These are phyloP conservation scores for Sonneratia caseolaris DNA, from an alignment of 345 rosid genomes.

Conservation along the genomic window DNA sequence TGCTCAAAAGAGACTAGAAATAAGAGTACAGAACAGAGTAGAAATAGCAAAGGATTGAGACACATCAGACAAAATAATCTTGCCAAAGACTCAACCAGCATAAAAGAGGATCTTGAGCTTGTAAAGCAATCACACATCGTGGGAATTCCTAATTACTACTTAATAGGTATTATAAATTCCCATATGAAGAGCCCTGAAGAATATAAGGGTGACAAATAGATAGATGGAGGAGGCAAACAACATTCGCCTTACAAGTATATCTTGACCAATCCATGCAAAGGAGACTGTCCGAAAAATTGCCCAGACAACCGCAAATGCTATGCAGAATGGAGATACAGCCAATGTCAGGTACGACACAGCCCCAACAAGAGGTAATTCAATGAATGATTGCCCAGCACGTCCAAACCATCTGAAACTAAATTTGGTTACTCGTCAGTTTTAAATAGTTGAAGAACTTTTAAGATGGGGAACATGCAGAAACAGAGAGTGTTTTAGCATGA, in stretches of 20 bases:
- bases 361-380: constrained; percentile 75
- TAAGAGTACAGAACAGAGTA: background rate
- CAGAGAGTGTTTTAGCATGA: background rate
- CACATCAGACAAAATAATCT: background rate
- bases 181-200: background rate
- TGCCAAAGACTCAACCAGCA: background rate
- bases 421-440: constrained; percentile 31
- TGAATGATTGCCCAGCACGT: constrained; percentile 60
- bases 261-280: constrained; percentile 98
- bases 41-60: background rate
- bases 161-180: background rate
- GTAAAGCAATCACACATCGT: background rate
- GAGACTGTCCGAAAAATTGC: constrained; percentile 55
- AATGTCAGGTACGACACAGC: constrained; percentile 80
- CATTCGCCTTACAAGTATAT: constrained; percentile 72
- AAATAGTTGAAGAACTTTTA: background rate
- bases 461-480: background rate
- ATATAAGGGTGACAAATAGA: background rate
- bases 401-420: constrained; percentile 92
- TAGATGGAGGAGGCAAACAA: background rate
- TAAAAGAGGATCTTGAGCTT: background rate
- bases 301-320: constrained; percentile 85
- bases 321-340: constrained; percentile 87
- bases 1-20: background rate
- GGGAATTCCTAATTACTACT: background rate